A percentile compares a stretch with the other conserved stretches of the same genome.
Conservation (phyloP, 352 stramenopile genomes). For the Elongisporangium senticosum region DNA sequence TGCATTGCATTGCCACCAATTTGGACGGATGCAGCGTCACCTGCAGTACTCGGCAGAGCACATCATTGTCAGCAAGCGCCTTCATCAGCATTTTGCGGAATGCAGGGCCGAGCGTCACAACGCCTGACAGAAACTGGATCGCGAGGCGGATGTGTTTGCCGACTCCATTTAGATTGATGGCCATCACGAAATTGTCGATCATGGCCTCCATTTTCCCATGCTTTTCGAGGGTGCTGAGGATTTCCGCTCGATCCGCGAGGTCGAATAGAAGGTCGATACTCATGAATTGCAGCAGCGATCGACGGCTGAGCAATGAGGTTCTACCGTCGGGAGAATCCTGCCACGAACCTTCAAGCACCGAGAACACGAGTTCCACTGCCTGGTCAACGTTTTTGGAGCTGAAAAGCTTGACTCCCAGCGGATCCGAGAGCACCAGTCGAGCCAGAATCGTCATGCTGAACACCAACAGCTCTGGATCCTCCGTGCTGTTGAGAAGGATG, state of each 20-base stretch:
- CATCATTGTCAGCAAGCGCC: slow-evolving; percentile 43
- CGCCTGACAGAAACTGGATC: slow-evolving; percentile 51
- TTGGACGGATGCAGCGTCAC: slow-evolving; percentile 65
- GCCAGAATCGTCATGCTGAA: slow-evolving; percentile 75
- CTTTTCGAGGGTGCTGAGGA: slow-evolving; percentile 45
- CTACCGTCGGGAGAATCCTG: slow-evolving; percentile 17
- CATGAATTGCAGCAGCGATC: slow-evolving; percentile 42
- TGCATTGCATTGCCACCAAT: slow-evolving; percentile 38
- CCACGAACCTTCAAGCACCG: slow-evolving; percentile 56
- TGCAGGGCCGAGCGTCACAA: slow-evolving; percentile 43
- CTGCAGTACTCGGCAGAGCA: slow-evolving; percentile 66
- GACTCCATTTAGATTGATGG: slow-evolving; percentile 67
- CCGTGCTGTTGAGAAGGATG: slow-evolving; percentile 76
- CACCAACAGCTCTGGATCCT: slow-evolving; percentile 68
- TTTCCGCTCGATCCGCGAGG: slow-evolving; percentile 47
- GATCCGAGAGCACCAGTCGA: slow-evolving; percentile 61
- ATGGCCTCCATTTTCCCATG: slow-evolving; percentile 37
- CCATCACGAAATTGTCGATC: slow-evolving; percentile 49
- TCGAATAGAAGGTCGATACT: slow-evolving; percentile 69
- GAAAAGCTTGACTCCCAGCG: slow-evolving; percentile 76
- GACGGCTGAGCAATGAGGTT: slow-evolving; percentile 27
- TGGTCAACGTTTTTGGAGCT: slow-evolving; percentile 79
- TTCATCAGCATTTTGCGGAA: slow-evolving; percentile 60
- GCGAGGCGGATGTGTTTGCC: slow-evolving; percentile 49
- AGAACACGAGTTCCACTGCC: slow-evolving; percentile 65